Base-by-base conservation (phyloP, 805 yeast species). In the Nakazawaea sp. region DNA sequence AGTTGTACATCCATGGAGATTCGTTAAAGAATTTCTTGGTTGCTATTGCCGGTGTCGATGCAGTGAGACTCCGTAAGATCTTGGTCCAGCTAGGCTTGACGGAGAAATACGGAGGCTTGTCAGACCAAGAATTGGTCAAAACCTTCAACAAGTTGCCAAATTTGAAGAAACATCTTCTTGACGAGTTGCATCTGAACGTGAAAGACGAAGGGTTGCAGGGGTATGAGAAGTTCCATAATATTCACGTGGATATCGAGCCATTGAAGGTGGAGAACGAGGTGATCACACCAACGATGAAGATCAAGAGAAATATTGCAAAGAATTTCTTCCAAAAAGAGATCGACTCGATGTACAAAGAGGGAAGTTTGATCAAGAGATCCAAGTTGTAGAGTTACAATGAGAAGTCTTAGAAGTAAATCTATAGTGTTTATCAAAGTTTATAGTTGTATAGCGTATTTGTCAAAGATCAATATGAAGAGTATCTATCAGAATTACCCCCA, bases 1-100 rank as follows among this genome's bases (percentile, higher is more conserved):
- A 81, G 55, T 50, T 74, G 12, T 79, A 67, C 51, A 73, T 69
- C 4, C 79, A 78, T 49, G 90, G 90, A 27, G 80, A 81, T 52
- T 68, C 85, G 5, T 58, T 69, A 30, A 60, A 72, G 48, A 61
- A 69, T 15, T 76, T 45, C 49, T 58, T 82, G 43, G 79, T 82
- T 17, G 87, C 75, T 19, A 56, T 82, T 30, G 50, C 74, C 27
- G 88, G 88, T 25, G 56, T 81, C 36, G 84, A 80, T 38, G 68
- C 70, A 2, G 72, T 10, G 4, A 18, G 27, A 10, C 21, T 39
- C 15, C 11, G 19, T 7, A 30, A 26, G 15, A 11, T 33, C 4
- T n/a, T 39, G 7, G 20, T 18, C 8, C 25, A 33, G 11, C 5
- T 24, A 4, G 27, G 12, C 11, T 24, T 27, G 9, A 29, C 36